phyloP scores from a whole-genome alignment of 2,329 filamentous ascomycete genomes.

The Penicillium corylophilum region DNA sequence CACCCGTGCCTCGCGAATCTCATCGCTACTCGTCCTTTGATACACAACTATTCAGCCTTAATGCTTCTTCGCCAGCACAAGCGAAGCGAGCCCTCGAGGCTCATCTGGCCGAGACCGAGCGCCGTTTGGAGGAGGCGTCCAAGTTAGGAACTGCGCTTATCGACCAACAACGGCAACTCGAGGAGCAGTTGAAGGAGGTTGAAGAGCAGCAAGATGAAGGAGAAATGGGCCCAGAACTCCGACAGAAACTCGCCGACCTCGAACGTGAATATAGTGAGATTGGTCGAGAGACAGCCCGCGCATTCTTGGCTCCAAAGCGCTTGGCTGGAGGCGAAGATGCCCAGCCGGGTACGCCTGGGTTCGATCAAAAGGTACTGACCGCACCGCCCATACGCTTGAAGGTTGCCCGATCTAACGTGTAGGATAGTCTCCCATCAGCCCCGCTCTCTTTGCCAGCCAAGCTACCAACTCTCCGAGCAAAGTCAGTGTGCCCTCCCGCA shows the following conservation, averaged over 20 bases:
- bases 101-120: slow-evolving; percentile 88
- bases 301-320: slow-evolving; percentile 78
- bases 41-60: slow-evolving; percentile 72
- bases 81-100: slow-evolving; percentile 86
- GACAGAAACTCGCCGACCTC: slow-evolving; percentile 77
- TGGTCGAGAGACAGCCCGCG: slow-evolving; percentile 81
- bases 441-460: slow-evolving; percentile 78
- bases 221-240: slow-evolving; percentile 79
- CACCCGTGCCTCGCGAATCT: slow-evolving; percentile 42
- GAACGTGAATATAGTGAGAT: slow-evolving; percentile 96
- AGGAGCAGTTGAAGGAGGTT: slow-evolving; percentile 79
- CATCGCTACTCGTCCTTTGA: slow-evolving; percentile 84
- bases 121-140: slow-evolving; percentile 85
- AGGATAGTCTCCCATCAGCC: slow-evolving; percentile 65
- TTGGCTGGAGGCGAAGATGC: slow-evolving; percentile 68
- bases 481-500: slow-evolving; percentile 79
- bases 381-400: neutral
- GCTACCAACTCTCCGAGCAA: slow-evolving; percentile 86
- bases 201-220: slow-evolving; percentile 73
- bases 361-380: slow-evolving; percentile 47
- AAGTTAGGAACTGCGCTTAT: slow-evolving; percentile 84
- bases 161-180: slow-evolving; percentile 79
- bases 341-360: slow-evolving; percentile 44
- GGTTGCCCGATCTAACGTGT: slow-evolving; percentile 9
- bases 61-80: slow-evolving; percentile 80